Conservation (phyloP, 148 eudicot species). For the Camellia japonica region DNA sequence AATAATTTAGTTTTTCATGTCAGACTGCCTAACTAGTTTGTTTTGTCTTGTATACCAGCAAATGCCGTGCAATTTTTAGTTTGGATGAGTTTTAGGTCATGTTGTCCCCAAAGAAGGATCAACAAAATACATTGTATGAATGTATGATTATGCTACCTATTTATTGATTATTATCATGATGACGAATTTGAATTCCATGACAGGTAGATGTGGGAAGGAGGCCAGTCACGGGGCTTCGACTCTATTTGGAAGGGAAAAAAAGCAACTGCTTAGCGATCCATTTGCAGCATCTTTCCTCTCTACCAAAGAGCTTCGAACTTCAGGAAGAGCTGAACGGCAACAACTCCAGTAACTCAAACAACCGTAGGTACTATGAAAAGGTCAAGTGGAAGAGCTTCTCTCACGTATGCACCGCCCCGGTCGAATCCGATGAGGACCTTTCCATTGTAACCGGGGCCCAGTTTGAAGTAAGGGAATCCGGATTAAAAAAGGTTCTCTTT, state of each 20-base stretch:
- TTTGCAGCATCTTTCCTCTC: constrained; percentile 56
- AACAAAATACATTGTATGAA: background rate
- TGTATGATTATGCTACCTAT: background rate
- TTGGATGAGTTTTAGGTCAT: background rate
- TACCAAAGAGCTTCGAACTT: constrained; percentile 49
- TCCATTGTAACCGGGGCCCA: constrained; percentile 46
- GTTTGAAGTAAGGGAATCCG: constrained; percentile 46
- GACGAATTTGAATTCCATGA: background rate
- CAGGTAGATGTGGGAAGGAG: constrained; percentile 49
- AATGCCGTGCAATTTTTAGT: background rate
- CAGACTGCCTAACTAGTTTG: background rate
- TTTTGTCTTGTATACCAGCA: background rate
- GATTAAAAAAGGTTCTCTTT: constrained; percentile 38
- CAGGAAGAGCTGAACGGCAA: constrained; percentile 18
- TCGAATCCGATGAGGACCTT: constrained; percentile 46
- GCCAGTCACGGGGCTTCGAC: constrained; percentile 58
- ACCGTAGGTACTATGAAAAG: constrained; percentile 45
- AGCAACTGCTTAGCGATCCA: constrained; percentile 53
- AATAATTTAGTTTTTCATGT: background rate
- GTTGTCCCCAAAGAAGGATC: background rate
- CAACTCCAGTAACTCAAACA: constrained; percentile 14
- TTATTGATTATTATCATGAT: background rate
- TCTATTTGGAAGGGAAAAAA: constrained; percentile 53
- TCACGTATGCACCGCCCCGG: constrained; percentile 56
- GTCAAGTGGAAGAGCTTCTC: constrained; percentile 59